Conservation (phyloP, 257 asterid species). For the Scutellaria galericulata region DNA sequence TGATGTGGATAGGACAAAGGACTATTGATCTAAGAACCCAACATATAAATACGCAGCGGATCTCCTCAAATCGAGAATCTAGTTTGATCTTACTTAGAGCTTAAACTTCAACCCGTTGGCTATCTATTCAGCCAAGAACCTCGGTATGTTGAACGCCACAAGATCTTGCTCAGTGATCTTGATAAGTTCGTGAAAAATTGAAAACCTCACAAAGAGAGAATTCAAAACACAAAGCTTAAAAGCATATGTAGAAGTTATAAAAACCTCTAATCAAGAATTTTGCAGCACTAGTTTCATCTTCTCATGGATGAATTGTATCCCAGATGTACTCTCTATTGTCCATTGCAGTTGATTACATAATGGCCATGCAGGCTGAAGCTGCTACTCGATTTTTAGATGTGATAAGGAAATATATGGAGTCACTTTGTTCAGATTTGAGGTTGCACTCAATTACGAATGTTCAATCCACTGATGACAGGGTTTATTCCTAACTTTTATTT, state of each 20-base stretch:
- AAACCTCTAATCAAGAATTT: background rate
- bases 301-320: conserved; percentile 8
- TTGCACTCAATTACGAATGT: conserved; percentile 82
- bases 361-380: conserved; percentile 69
- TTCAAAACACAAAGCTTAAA: too few species aligned
- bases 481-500: conserved; percentile 35
- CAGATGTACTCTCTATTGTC: background rate
- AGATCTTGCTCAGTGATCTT: background rate
- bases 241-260: background rate
- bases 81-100: background rate
- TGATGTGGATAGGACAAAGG: too few species aligned
- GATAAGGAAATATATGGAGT: conserved; percentile 71
- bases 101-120: background rate
- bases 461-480: conserved; percentile 78
- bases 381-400: conserved; percentile 63
- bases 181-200: too few species aligned
- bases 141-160: background rate
- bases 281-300: background rate
- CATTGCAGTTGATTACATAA: background rate
- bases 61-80: background rate
- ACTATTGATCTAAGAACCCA: too few species aligned
- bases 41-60: background rate
- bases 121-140: background rate
- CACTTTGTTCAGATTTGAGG: conserved; percentile 82
- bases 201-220: too few species aligned